Evolutionary conservation across 805 yeast species (phyloP).

Genomic region (Metschnikowia dekortorum): DNA sequence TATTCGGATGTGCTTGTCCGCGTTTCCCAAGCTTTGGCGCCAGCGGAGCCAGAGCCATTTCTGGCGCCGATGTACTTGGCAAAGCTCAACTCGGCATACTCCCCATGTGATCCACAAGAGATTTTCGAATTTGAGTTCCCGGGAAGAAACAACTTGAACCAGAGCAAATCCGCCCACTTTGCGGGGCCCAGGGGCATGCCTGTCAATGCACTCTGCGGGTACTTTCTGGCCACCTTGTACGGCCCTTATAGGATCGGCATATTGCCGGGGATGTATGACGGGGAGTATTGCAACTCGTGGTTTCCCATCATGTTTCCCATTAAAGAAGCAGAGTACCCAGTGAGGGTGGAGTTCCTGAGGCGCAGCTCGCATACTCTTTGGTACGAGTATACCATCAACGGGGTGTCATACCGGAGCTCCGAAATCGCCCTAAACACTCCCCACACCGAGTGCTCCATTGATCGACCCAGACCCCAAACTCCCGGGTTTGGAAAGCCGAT

Average conservation of each 20-base stretch:
- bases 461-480: no score
- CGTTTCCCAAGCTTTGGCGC: slow-evolving; percentile 6
- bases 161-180: slow-evolving; percentile 21
- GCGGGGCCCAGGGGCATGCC: slow-evolving; percentile 22
- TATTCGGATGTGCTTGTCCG: slow-evolving; percentile 48
- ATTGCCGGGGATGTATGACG: slow-evolving; percentile 5
- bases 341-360: slow-evolving; percentile 8
- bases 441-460: no score
- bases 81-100: slow-evolving; percentile 14
- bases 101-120: slow-evolving; percentile 38
- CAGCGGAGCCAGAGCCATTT: not conserved
- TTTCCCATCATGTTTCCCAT: slow-evolving; percentile 36
- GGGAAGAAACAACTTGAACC: slow-evolving; percentile 18
- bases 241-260: slow-evolving; percentile 53
- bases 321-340: slow-evolving; percentile 3
- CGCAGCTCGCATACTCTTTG: slow-evolving; percentile 8
- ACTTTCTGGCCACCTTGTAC: slow-evolving; percentile 67
- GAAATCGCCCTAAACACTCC: not conserved
- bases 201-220: slow-evolving; percentile 69
- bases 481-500: no score
- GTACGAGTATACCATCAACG: slow-evolving; percentile 14
- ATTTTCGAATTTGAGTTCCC: slow-evolving; percentile 67
- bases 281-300: slow-evolving; percentile 33
- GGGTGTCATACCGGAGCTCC: not conserved
- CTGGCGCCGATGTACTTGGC: slow-evolving; percentile 14